These are phyloP conservation scores for Thelephora ganbajun DNA, from an alignment of 768 basidiomycete species.

Conservation along the genomic window DNA sequence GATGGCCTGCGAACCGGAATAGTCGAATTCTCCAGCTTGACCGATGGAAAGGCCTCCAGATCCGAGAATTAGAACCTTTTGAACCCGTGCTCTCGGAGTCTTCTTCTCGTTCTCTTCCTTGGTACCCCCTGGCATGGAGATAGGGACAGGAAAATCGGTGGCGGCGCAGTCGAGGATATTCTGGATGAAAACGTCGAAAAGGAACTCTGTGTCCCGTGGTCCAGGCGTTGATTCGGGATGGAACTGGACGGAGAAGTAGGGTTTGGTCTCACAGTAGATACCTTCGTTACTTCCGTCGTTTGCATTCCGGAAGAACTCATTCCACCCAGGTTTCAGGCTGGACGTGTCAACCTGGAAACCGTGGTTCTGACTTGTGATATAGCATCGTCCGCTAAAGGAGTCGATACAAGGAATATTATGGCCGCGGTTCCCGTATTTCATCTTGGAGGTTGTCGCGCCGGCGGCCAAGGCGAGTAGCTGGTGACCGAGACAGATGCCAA, in stretches of 20 bases:
- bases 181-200: conserved; percentile 95
- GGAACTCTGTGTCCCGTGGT: conserved; percentile 94
- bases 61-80: conserved; percentile 92
- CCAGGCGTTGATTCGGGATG: conserved; percentile 97
- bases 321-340: conserved; percentile 76
- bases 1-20: conserved; percentile 98
- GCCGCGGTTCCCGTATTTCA: conserved; percentile 99
- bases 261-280: conserved; percentile 83
- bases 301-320: conserved; percentile 89
- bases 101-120: conserved; percentile 72
- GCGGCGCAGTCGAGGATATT: conserved; percentile 64
- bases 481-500: conserved; percentile 97
- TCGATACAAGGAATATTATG: conserved; percentile 98
- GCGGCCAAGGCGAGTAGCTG: conserved; percentile 92
- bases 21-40: conserved; percentile 99
- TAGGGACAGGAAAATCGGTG: conserved; percentile 38
- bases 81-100: conserved; percentile 60
- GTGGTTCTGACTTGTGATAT: conserved; percentile 99
- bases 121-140: conserved; percentile 64
- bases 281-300: conserved; percentile 98
- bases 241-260: conserved; percentile 98
- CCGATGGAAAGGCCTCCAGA: conserved; percentile 97
- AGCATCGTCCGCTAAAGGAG: conserved; percentile 86
- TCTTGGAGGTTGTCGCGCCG: conserved; percentile 90
- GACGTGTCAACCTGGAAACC: conserved; percentile 86